phyloP scores from a whole-genome alignment of 345 rosid species.

The Eutrema heterophyllum region DNA sequence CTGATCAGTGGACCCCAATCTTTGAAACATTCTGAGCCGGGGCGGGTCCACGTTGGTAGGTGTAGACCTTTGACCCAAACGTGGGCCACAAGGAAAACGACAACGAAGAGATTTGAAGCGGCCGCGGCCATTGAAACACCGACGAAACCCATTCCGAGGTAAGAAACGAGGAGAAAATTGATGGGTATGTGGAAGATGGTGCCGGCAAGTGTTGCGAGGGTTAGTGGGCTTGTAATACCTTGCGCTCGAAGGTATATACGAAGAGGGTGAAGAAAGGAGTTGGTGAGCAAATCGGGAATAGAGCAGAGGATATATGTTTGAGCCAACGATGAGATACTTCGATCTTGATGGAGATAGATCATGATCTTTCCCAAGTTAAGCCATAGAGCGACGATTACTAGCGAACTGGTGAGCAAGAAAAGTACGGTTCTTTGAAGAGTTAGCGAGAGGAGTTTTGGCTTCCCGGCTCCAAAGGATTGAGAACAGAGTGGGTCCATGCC shows the following conservation, averaged over 20 bases:
- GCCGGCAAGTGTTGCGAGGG: conserved; percentile 64
- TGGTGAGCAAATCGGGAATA: conserved; percentile 76
- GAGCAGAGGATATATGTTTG: conserved; percentile 65
- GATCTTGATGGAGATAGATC: conserved; percentile 65
- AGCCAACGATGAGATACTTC: conserved; percentile 52
- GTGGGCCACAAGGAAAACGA: conserved; percentile 43
- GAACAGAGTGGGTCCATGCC: conserved; percentile 98
- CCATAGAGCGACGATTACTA: conserved; percentile 68
- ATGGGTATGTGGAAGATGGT: conserved; percentile 65
- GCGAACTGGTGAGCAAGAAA: conserved; percentile 58
- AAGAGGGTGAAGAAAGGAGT: conserved; percentile 79
- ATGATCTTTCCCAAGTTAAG: conserved; percentile 60
- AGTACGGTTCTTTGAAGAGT: conserved; percentile 79
- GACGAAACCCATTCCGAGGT: conserved; percentile 53
- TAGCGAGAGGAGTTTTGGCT: conserved; percentile 70
- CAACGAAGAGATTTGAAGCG: conserved; percentile 52
- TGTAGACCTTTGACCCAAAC: conserved; percentile 51
- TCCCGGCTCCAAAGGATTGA: conserved; percentile 87
- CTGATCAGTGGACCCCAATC: conserved; percentile 76
- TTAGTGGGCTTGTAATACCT: conserved; percentile 77
- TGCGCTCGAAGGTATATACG: conserved; percentile 99
- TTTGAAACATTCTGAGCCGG: conserved; percentile 60
- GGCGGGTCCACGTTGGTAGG: conserved; percentile 62
- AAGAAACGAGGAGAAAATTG: conserved; percentile 52
- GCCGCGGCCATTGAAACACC: conserved; percentile 84